These are phyloP conservation scores for Talaromyces sp. DNA, from an alignment of 2,329 filamentous ascomycete species.

Conservation along the genomic window DNA sequence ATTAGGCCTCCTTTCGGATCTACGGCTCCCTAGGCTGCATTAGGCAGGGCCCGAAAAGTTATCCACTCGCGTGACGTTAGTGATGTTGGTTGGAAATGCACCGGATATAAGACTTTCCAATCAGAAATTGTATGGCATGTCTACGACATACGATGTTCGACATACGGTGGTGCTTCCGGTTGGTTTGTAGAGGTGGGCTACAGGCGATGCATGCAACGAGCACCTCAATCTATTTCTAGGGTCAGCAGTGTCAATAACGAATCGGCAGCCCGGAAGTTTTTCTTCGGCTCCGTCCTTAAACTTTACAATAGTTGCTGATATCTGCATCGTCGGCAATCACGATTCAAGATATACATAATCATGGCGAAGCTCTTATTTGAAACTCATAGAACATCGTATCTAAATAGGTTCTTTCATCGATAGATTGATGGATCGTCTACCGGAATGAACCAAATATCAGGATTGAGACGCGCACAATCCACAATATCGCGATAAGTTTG, in stretches of 20 bases:
- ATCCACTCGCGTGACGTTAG: background rate
- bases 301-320: too few species aligned
- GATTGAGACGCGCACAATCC: background rate
- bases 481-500: conserved; percentile 1
- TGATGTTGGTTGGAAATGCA: background rate
- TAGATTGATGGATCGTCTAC: background rate
- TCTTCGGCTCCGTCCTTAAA: too few species aligned
- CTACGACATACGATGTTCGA: background rate
- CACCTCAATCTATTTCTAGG: background rate
- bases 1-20: background rate
- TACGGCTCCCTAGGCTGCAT: background rate
- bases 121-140: background rate
- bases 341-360: background rate
- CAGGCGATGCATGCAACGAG: background rate
- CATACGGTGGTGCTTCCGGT: background rate
- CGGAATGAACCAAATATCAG: background rate
- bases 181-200: background rate
- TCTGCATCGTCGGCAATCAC: background rate
- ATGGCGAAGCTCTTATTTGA: too few species aligned
- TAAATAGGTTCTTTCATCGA: too few species aligned
- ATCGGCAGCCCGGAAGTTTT: background rate
- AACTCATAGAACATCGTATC: too few species aligned
- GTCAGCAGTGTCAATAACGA: too few species aligned
- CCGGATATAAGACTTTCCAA: background rate
- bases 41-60: background rate